Evolutionary conservation across 371 early-diverging fungal species (phyloP).

Genomic region (Dinochytrium kinnereticum): DNA sequence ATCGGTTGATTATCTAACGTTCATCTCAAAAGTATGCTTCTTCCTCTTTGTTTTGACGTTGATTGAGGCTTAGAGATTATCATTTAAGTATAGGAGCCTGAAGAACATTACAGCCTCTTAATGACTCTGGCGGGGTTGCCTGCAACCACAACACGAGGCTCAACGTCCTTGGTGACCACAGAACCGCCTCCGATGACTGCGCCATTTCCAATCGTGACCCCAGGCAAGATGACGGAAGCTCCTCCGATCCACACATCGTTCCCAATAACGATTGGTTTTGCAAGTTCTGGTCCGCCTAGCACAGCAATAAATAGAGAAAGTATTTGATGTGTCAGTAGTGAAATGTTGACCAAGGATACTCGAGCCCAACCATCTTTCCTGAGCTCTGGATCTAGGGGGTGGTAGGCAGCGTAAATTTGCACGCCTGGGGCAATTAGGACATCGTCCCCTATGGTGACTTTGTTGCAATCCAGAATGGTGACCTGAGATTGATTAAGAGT

Average conservation of each 20-base stretch:
- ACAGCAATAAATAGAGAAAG: neutral
- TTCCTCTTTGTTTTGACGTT: too few relatives aligned
- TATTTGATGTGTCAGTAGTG: neutral
- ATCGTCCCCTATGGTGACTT: conserved; percentile 69
- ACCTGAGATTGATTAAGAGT: conserved; percentile 61
- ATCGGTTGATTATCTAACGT: too few relatives aligned
- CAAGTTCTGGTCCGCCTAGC: conserved; percentile 54
- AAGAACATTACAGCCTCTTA: conserved; percentile 41
- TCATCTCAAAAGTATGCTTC: too few relatives aligned
- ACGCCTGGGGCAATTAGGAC: conserved; percentile 79
- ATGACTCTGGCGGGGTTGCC: conserved; percentile 85
- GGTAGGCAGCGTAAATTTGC: conserved; percentile 76
- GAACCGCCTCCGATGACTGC: conserved; percentile 61
- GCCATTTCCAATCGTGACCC: conserved; percentile 82
- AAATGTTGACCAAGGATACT: neutral
- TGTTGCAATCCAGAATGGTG: conserved; percentile 69
- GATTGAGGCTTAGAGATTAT: too few relatives aligned
- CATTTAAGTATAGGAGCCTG: too few relatives aligned
- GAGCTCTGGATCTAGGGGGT: conserved; percentile 59
- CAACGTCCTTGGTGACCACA: conserved; percentile 82
- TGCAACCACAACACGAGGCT: conserved; percentile 70
- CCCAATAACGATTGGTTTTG: conserved; percentile 68
- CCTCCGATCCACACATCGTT: conserved; percentile 50
- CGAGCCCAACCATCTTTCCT: conserved; percentile 35
- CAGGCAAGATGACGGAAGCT: conserved; percentile 72